Conservation (phyloP, 345 rosid species). For the Citrus sinensis region DVS_A1.0 CM039163.1:45201001-45201500, state of each 20-base stretch:
- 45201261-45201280: background rate
- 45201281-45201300: background rate
- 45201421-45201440: background rate
- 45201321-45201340: background rate
- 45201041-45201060: conserved; percentile 47
- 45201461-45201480: background rate
- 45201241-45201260: background rate
- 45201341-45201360: background rate
- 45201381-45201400: background rate
- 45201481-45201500: background rate
- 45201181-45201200: background rate
- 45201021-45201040: conserved; percentile 92
- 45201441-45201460: background rate
- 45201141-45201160: background rate
- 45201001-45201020: conserved; percentile 53
- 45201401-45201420: background rate
- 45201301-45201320: background rate
- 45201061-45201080: background rate
- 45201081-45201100: background rate
- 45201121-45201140: background rate
- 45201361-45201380: background rate
- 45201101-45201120: background rate
- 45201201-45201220: background rate
- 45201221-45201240: background rate
- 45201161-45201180: background rate